phyloP scores from a whole-genome alignment of 1,139 yeast genomes.

The Pichia sp. region DNA sequence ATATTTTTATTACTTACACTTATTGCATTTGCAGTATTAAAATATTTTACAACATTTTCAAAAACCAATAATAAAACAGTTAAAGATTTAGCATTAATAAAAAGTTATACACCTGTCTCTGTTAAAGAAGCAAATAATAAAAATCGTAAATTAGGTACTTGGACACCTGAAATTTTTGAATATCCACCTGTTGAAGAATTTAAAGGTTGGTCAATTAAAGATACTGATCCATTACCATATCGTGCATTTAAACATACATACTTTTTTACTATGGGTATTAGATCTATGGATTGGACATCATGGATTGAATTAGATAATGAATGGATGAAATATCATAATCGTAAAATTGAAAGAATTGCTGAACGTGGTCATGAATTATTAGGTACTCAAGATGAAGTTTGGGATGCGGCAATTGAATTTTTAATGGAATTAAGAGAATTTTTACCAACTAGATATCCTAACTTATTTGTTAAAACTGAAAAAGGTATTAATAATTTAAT shows the following conservation, averaged over 20 bases:
- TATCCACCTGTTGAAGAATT: constrained; percentile 46
- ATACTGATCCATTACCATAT: constrained; percentile 52
- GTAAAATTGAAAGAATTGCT: constrained; percentile 43
- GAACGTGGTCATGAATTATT: constrained; percentile 43
- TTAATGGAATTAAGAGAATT: constrained; percentile 47
- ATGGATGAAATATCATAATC: constrained; percentile 49
- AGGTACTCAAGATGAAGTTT: constrained; percentile 47
- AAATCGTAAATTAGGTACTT: constrained; percentile 37
- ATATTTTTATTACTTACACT: not conserved
- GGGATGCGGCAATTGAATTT: constrained; percentile 51
- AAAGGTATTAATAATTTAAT: constrained; percentile 45
- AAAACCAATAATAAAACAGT: not conserved
- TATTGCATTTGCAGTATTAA: not conserved
- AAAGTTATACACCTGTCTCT: constrained; percentile 26
- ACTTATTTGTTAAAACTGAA: constrained; percentile 40
- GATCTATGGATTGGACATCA: constrained; percentile 49
- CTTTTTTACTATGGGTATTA: constrained; percentile 56
- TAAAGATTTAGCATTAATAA: not conserved
- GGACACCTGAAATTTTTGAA: constrained; percentile 48
- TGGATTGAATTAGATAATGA: constrained; percentile 67
- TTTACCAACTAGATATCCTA: constrained; percentile 55
- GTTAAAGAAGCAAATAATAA: constrained; percentile 34
- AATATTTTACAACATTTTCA: not conserved
- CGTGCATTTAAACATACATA: constrained; percentile 59
- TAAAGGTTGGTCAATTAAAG: constrained; percentile 44